phyloP scores from a whole-genome alignment of 345 rosid genomes.

The Pelargonium nanum region DNA sequence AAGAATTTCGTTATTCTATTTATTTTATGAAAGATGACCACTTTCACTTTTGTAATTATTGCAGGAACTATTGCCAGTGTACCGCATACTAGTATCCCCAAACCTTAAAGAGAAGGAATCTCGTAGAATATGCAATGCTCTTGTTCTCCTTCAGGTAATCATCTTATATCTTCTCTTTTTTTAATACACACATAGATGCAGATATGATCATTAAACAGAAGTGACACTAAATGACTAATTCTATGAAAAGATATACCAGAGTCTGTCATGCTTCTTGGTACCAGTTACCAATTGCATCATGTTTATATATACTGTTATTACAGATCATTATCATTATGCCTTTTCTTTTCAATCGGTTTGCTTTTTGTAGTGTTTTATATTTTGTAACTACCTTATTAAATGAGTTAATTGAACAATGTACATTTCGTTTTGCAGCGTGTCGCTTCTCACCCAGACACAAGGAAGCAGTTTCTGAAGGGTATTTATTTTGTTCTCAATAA shows the following conservation, averaged over 20 bases:
- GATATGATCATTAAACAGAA: no score
- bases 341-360: neutral
- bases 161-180: neutral
- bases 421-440: conserved; percentile 24
- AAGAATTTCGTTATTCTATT: no score
- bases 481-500: conserved; percentile 10
- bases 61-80: conserved; percentile 39
- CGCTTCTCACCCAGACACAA: conserved; percentile 46
- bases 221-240: no score
- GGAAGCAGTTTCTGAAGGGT: conserved; percentile 31
- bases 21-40: no score
- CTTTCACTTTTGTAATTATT: conserved; percentile 1
- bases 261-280: no score
- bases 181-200: no score
- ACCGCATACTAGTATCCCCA: conserved; percentile 21
- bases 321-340: neutral
- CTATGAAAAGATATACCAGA: no score
- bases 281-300: no score
- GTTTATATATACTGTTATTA: no score
- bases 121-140: conserved; percentile 36
- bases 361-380: neutral
- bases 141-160: conserved; percentile 43
- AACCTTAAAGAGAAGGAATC: conserved; percentile 18
- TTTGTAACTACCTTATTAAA: neutral
- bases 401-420: neutral